Base-by-base conservation (phyloP, 1,284 basidiomycete species). In the Puccinia hordei region DNA sequence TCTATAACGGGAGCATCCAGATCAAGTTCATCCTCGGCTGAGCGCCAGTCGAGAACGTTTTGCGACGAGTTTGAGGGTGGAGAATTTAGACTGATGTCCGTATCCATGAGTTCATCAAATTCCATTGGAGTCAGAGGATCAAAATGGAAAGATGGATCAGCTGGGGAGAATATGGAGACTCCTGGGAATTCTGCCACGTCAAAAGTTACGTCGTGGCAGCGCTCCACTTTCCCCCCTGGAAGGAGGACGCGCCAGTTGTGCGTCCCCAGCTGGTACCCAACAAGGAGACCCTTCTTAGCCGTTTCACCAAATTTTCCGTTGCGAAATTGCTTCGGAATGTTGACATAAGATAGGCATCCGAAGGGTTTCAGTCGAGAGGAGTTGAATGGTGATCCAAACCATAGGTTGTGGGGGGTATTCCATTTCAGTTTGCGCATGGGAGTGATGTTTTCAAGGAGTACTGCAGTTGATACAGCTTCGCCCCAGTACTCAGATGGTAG, bases 381-480 rank as follows among this genome's bases (percentile, higher is more conserved):
- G 30, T 63, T n/a, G 49, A 66, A 76, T 5, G 13, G 13, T 9
- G 6, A 13, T 49, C 24, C 19, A 51, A 22, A 24, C 68, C 68
- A 71, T 30, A 15, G 9, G 33, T 49, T 33, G 33, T 46, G 24
- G 17, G 73, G 73, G 3, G 73, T 44, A 63, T 76, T 46, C 55
- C n/a, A 46, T 5, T 19, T 49, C 2, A 24, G n/a, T 24, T 27
- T 33, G 35, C 46, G 10, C n/a, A 41, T 65, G 1, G 59, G 61
- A 8, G 73, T 76, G 35, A 76, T 46, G 46, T 59, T 74, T 38
- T 74, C 73, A 13, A 74, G 55, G n/a, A 59, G 61, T n/a, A 61
- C 4, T 0, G 53, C 41, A 4, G 73, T 74, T 4, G 15, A 30
- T 3, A 74, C 73, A 17, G 27, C 57, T 24, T 65, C 63, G 4